Percentiles rank a stretch among this genome's conserved stretches.
Evolutionary conservation across 441 rosid species (phyloP).

Genomic region (Erodium texanum): DNA sequence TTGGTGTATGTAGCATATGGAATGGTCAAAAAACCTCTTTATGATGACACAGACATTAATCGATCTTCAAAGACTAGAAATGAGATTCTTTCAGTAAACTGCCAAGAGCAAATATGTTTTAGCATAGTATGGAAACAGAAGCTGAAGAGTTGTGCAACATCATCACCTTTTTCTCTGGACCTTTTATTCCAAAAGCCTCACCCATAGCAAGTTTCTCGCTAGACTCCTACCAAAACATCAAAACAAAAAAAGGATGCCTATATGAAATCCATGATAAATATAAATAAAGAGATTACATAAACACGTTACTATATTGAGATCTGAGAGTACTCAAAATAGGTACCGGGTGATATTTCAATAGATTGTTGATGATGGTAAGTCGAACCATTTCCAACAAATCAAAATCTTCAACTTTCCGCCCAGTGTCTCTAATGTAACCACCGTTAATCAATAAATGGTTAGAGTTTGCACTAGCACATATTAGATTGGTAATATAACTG

Average conservation of each 20-base stretch:
- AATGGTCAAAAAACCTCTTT: background rate
- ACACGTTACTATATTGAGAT: background rate
- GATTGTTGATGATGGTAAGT: conserved; percentile 83
- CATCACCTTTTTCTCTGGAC: conserved; percentile 73
- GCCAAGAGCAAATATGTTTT: too few relatives aligned
- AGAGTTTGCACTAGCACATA: conserved; percentile 11
- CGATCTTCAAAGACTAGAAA: too few relatives aligned
- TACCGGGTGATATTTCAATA: conserved; percentile 91
- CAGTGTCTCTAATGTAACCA: conserved; percentile 51
- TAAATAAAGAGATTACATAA: background rate
- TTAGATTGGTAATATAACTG: background rate
- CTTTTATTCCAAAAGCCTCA: conserved; percentile 84
- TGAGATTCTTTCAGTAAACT: too few relatives aligned
- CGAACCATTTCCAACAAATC: conserved; percentile 84
- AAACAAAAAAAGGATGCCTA: conserved; percentile 10
- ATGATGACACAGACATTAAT: background rate
- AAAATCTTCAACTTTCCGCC: conserved; percentile 95
- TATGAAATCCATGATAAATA: background rate
- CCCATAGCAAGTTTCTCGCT: conserved; percentile 90
- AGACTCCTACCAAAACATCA: conserved; percentile 52
- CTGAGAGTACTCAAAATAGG: conserved; percentile 21
- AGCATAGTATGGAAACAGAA: background rate
- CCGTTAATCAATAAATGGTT: conserved; percentile 9
- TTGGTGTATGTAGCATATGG: background rate
- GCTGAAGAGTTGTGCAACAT: background rate